These are phyloP conservation scores for Plenodomus biglobosus DNA, from an alignment of 2,329 filamentous ascomycete species.

Conservation along the genomic window DNA sequence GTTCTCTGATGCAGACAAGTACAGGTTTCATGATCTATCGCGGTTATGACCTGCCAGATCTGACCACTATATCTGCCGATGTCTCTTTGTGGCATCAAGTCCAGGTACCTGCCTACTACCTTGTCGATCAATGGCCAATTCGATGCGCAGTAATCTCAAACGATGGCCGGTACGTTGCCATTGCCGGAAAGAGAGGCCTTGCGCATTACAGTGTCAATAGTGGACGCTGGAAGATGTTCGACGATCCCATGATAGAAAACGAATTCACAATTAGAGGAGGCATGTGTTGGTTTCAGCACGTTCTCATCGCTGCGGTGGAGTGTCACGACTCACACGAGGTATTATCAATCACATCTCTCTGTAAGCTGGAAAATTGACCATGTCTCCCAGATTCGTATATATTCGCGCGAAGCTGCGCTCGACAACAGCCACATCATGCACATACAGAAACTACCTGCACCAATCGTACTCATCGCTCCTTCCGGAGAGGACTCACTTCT, in stretches of 20 bases:
- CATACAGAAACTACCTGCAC: conserved; percentile 74
- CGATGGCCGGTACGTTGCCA: conserved; percentile 90
- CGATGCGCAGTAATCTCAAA: conserved; percentile 82
- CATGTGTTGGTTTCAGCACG: conserved; percentile 98
- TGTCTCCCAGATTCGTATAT: conserved; percentile 69
- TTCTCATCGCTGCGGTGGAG: conserved; percentile 91
- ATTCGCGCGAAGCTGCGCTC: conserved; percentile 80
- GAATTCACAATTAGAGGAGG: conserved; percentile 91
- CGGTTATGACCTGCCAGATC: conserved; percentile 86
- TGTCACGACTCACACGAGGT: conserved; percentile 76
- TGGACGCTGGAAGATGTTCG: conserved; percentile 93
- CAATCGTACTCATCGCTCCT: conserved; percentile 85
- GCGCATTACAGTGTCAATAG: conserved; percentile 96
- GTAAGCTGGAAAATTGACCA: conserved; percentile 8
- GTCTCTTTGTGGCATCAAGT: conserved; percentile 93
- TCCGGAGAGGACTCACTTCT: conserved; percentile 93
- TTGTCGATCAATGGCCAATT: conserved; percentile 92
- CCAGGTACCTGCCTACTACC: conserved; percentile 79
- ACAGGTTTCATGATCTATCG: conserved; percentile 89
- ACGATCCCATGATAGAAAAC: conserved; percentile 77
- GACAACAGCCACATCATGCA: conserved; percentile 74
- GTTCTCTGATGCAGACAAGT: conserved; percentile 85
- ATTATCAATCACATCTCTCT: conserved; percentile 10
- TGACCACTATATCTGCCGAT: conserved; percentile 89
- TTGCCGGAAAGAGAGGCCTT: conserved; percentile 89